These are phyloP conservation scores for Fusarium sublunatum DNA, from an alignment of 2,329 filamentous ascomycete species.

Conservation along the genomic window DNA sequence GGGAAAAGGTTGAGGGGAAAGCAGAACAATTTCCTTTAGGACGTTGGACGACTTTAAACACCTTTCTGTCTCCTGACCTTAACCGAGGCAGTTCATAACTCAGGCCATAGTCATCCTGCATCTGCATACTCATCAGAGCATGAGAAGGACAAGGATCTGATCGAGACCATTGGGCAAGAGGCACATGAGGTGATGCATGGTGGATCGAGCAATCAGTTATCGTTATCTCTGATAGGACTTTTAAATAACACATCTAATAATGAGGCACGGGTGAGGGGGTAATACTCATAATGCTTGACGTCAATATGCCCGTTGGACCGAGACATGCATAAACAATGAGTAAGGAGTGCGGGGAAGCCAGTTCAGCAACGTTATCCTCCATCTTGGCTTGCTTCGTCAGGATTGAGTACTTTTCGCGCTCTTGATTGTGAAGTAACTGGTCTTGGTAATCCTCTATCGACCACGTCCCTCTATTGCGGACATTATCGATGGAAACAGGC, in stretches of 20 bases:
- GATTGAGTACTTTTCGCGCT: too few relatives aligned
- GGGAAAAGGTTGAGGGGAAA: too few relatives aligned
- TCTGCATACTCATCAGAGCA: not conserved
- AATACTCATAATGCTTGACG: not conserved
- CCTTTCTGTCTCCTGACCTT: too few relatives aligned
- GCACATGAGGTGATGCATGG: not conserved
- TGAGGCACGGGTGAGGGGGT: not conserved
- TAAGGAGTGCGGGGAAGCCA: slow-evolving; percentile 16
- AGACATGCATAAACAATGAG: not conserved
- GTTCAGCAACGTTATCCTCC: not conserved
- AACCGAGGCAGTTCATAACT: not conserved
- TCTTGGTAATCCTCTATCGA: too few relatives aligned
- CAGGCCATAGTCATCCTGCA: not conserved
- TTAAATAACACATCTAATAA: not conserved
- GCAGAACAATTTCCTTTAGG: not conserved
- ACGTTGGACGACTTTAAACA: not conserved
- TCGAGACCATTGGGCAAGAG: not conserved
- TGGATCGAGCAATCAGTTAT: slow-evolving; percentile 2
- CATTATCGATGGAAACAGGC: not conserved
- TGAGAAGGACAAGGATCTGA: not conserved
- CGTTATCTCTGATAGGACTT: not conserved
- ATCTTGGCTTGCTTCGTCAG: too few relatives aligned
- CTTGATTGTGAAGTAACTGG: too few relatives aligned
- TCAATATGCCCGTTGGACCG: slow-evolving; percentile 19
- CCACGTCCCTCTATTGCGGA: too few relatives aligned